These are phyloP conservation scores for Acer saccharum DNA, from an alignment of 345 rosid species.

Conservation along the genomic window DNA sequence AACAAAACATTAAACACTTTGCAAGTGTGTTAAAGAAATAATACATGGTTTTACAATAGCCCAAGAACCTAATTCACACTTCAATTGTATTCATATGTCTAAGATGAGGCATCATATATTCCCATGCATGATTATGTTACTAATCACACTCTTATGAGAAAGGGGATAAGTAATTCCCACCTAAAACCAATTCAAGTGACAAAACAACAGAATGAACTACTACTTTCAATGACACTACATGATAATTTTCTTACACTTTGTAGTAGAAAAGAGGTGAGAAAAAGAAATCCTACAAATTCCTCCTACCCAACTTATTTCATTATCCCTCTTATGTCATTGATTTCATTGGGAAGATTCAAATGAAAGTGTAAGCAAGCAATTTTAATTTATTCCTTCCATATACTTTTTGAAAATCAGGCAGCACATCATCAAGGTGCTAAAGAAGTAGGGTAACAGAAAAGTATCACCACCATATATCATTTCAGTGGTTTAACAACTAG, in stretches of 20 bases:
- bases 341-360: not conserved
- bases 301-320: not conserved
- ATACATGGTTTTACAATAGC: not conserved
- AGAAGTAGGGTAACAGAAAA: not conserved
- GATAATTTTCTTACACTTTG: not conserved
- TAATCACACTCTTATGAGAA: not conserved
- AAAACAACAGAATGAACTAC: not conserved
- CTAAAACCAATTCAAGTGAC: not conserved
- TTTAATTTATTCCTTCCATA: not conserved
- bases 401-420: not conserved
- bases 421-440: not conserved
- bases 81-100: not conserved
- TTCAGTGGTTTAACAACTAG: not conserved
- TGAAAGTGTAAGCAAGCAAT: not conserved
- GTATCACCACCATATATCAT: not conserved
- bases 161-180: not conserved
- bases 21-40: not conserved
- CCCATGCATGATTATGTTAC: not conserved
- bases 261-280: not conserved
- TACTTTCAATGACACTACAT: not conserved
- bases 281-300: not conserved
- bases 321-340: not conserved
- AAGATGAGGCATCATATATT: not conserved
- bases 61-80: not conserved
- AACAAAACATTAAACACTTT: not conserved